Conservation (phyloP, 2,329 filamentous ascomycete species). For the Nigrospora oryzae region DNA sequence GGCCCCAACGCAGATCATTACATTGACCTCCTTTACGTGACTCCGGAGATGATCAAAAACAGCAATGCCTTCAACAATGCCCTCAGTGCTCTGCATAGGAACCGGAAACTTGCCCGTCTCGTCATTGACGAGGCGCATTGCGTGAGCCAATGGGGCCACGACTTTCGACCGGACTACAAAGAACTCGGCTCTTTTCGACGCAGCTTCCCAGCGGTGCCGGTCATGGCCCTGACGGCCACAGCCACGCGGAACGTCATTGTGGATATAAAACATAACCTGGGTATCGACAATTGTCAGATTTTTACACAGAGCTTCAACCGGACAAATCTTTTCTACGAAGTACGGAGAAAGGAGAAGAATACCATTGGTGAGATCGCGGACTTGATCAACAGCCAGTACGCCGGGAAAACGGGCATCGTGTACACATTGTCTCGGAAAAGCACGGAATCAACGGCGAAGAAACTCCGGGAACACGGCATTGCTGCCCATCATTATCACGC, state of each 20-base stretch:
- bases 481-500: constrained; percentile 82
- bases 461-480: constrained; percentile 57
- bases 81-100: constrained; percentile 60
- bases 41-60: constrained; percentile 91
- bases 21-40: constrained; percentile 87
- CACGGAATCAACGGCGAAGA: constrained; percentile 71
- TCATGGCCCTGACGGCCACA: constrained; percentile 93
- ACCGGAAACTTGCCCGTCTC: constrained; percentile 71
- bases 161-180: constrained; percentile 96
- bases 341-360: constrained; percentile 61
- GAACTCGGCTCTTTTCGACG: constrained; percentile 65
- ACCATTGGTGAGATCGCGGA: constrained; percentile 44
- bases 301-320: constrained; percentile 95
- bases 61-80: constrained; percentile 59
- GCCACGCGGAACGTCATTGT: constrained; percentile 88
- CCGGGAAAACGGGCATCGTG: constrained; percentile 74
- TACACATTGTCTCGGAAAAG: constrained; percentile 83
- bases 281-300: constrained; percentile 67
- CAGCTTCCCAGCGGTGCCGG: constrained; percentile 69
- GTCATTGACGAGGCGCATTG: constrained; percentile 99
- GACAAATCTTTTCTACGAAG: constrained; percentile 88
- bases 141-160: constrained; percentile 98
- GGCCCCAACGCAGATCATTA: constrained; percentile 61
- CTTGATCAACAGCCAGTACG: constrained; percentile 64
- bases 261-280: constrained; percentile 87